Percentiles rank a stretch among this genome's conserved stretches.
These are phyloP conservation scores for Fraxinus baroniana DNA, from an alignment of 305 asterid species.

Conservation along the genomic window DNA sequence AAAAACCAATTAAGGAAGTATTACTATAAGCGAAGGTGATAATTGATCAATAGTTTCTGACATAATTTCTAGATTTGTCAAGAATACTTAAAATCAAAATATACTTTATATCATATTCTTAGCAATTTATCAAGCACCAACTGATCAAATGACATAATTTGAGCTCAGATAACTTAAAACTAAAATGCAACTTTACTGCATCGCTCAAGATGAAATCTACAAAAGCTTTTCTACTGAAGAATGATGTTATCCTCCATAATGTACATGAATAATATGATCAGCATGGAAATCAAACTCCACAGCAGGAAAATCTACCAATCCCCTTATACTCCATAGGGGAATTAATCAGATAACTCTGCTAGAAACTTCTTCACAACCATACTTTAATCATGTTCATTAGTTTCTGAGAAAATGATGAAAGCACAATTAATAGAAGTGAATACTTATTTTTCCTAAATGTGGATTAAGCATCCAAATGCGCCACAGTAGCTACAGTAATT, in stretches of 20 bases:
- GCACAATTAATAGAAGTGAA: background rate
- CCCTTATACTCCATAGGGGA: background rate
- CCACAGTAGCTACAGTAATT: background rate
- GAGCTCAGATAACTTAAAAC: conserved; percentile 7
- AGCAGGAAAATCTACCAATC: conserved; percentile 18
- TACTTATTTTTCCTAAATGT: background rate
- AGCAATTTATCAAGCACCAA: conserved; percentile 13
- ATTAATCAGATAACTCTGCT: background rate
- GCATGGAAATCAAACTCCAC: conserved; percentile 4
- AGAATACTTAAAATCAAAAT: conserved; percentile 5
- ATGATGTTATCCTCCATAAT: conserved; percentile 16
- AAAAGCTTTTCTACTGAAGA: background rate
- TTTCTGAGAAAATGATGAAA: background rate
- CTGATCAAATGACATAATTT: conserved; percentile 13
- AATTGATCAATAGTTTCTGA: background rate
- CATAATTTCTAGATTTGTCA: background rate
- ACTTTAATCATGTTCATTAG: conserved; percentile 10
- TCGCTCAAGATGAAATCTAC: conserved; percentile 14
- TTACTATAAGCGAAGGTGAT: conserved; percentile 8
- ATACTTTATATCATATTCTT: background rate
- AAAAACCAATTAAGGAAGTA: conserved; percentile 9
- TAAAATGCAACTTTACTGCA: conserved; percentile 1
- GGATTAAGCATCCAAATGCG: conserved; percentile 1
- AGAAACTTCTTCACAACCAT: conserved; percentile 8
- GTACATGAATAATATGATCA: conserved; percentile 11